Base-by-base conservation (phyloP, 2,329 filamentous ascomycete genomes). In the Cladosporium sp. region DNA sequence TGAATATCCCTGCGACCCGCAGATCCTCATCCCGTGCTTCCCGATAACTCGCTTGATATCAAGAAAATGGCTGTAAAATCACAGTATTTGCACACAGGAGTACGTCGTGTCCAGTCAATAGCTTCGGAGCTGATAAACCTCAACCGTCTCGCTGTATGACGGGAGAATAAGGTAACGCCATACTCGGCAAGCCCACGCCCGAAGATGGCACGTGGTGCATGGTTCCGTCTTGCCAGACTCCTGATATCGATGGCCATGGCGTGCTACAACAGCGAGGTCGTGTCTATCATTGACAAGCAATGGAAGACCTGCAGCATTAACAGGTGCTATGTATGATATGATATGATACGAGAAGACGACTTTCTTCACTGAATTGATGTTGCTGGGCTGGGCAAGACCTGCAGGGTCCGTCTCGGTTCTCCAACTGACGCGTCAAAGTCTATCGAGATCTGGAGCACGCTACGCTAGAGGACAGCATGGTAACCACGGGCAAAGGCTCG, bases 11-110 rank as follows among this genome's bases (percentile, higher is more conserved):
- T 50, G 47, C 20, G 37, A 20, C 34, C 36, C 28, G 47, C 47
- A 50, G 47, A 50, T 50, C 47, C 34, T 25, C 47, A 37, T 50
- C 47, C 47, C 47, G 47, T 36, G 34, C 19, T 24, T 50, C 20
- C 47, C 47, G 47, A 50, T 50, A 32, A n/a, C 34, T 22, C 37
- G 32, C n/a, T 17, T 7, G 28, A 32, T 32, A 32, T 32, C 9
- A 4, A 28, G 9, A 9, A 9, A 10, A 32, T 32, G 9, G 12
- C 8, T 32, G 12, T 28, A 28, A 32, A 32, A 10, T 32, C 4
- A 10, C 28, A 32, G 28, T 9, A 9, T 32, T 32, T 10, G 28
- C 3, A 4, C 12, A 32, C 28, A 32, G 28, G 28, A 32, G 12
- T n/a, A 10, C 25, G 9, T 4, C 4, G 25, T 28, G 25, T 28